Evolutionary conservation across 352 stramenopile species (phyloP).

Genomic region (Globisporangium cylindrosporum): DNA sequence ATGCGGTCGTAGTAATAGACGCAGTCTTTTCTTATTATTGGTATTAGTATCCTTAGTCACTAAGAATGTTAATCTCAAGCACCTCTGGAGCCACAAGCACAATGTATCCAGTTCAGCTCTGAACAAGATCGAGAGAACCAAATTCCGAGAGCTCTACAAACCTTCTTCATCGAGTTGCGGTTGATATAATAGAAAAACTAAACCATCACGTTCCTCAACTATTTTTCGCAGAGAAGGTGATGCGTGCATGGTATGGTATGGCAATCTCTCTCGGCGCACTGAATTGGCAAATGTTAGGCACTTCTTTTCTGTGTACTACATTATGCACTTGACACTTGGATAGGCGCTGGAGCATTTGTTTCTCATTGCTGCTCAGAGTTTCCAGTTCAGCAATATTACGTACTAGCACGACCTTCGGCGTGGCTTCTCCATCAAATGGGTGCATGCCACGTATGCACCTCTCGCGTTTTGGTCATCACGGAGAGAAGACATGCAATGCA

Average conservation of each 20-base stretch:
- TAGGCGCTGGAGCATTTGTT: background rate
- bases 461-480: background rate
- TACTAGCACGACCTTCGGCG: background rate
- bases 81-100: background rate
- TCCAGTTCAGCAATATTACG: too few species aligned
- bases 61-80: background rate
- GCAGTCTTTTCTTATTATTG: background rate
- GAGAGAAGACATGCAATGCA: background rate
- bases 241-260: background rate
- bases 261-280: background rate
- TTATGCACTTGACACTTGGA: background rate
- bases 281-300: background rate
- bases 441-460: background rate
- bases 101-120: background rate
- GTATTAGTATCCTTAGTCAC: background rate
- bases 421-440: background rate
- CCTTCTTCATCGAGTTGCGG: background rate
- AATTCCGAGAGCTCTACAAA: background rate
- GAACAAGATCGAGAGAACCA: background rate
- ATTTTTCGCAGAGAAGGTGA: background rate
- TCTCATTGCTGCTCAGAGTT: too few species aligned
- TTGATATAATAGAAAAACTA: background rate
- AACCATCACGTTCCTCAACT: background rate
- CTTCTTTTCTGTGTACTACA: background rate
- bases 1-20: background rate